These are phyloP conservation scores for Tolypocladium ophioglossoides DNA, from an alignment of 2,329 filamentous ascomycete species.

Conservation along the genomic window DNA sequence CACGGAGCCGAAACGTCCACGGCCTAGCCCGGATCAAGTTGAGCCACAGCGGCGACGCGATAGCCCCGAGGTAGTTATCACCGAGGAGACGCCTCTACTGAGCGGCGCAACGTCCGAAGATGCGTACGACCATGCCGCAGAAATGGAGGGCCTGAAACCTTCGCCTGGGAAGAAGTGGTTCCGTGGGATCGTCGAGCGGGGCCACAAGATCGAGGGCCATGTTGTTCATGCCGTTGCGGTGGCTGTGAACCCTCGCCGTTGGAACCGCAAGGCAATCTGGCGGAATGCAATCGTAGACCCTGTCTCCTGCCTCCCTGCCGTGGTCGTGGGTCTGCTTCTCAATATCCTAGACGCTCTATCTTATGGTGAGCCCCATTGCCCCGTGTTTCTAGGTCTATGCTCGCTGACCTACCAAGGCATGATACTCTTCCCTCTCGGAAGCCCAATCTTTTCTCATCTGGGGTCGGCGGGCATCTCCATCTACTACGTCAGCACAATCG, in stretches of 20 bases:
- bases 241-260: conserved; percentile 54
- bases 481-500: conserved; percentile 96
- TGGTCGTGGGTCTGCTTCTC: conserved; percentile 77
- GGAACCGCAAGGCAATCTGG: conserved; percentile 59
- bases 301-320: conserved; percentile 65
- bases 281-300: conserved; percentile 55
- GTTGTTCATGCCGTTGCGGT: conserved; percentile 19
- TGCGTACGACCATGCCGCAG: conserved; percentile 21
- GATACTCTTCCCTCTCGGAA: conserved; percentile 89
- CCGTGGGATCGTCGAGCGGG: conserved; percentile 16
- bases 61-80: conserved; percentile 8
- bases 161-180: conserved; percentile 22
- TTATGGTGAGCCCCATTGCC: conserved; percentile 51
- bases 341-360: conserved; percentile 93
- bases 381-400: neutral
- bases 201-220: conserved; percentile 20
- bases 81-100: conserved; percentile 40
- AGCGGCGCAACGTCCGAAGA: conserved; percentile 17
- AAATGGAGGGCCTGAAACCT: conserved; percentile 42
- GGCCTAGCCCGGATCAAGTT: neutral
- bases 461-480: conserved; percentile 94
- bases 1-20: neutral
- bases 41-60: conserved; percentile 5
- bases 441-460: conserved; percentile 72
- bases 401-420: conserved; percentile 44